Base-by-base conservation (phyloP, 495 filamentous ascomycete genomes). In the Neurospora terricola region DNA sequence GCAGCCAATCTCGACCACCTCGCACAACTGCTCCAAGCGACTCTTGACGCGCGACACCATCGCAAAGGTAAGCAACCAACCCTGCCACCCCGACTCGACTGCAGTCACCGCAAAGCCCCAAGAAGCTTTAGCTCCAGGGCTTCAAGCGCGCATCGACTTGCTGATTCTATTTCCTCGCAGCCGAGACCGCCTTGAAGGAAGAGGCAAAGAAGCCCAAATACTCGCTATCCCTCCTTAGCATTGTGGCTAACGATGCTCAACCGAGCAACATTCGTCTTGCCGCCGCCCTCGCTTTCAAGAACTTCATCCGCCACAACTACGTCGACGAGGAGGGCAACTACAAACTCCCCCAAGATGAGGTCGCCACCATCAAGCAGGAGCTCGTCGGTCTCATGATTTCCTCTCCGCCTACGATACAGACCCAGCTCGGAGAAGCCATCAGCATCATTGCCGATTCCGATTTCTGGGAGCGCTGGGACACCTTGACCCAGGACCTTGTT, bases 381-480 rank as follows among this genome's bases (percentile, higher is more conserved):
- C 88, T 99, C 76, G 93, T 99, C 78, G 94, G 93, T 68, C 85
- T 99, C 75, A 99, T 99, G 96, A 96, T 97, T 74, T 90, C 91
- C 7, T 92, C 96, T 18, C 94, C 94, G 4, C 77, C 92, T 37
- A 90, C 87, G 16, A 93, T 99, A 75, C 96, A 98, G 80, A 89
- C 92, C 59, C 96, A 98, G 82, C 85, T 99, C 59, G 96, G 96
- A 75, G 96, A 98, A 76, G 94, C 96, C 43, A 93, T 98, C 79
- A 97, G 96, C 82, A 88, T 94, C 75, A 98, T 99, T 74, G 96
- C 96, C 42, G 95, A 98, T 81, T 97, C 94, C 76, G 96, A 99
- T 80, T 99, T 99, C 82, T 98, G 91, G 91, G 85, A 91, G 80
- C 87, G 92, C 77, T 99, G 96, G 96, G 92, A 97, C 78, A 96